These are phyloP conservation scores for Hypoxylon sp. DNA, from an alignment of 2,329 filamentous ascomycete genomes.

Conservation along the genomic window DNA sequence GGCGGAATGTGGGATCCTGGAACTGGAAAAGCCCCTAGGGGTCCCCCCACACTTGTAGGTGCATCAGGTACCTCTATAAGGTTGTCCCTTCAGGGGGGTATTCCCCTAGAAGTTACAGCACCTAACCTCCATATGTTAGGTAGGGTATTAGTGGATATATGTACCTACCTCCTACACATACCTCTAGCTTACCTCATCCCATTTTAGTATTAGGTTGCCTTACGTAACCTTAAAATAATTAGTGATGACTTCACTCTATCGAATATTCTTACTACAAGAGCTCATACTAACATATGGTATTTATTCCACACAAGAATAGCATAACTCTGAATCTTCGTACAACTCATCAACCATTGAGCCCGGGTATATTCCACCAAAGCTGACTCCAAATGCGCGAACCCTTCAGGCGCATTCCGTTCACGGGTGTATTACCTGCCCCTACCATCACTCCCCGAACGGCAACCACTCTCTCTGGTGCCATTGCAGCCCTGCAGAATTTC, in stretches of 20 bases:
- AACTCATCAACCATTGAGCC: conserved; percentile 27
- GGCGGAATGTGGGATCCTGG: conserved; percentile 23
- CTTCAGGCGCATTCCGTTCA: conserved; percentile 92
- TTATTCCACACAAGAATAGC: background rate
- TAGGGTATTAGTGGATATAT: too few relatives aligned
- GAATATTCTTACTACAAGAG: conserved; percentile 19
- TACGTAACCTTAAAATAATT: conserved; percentile 3
- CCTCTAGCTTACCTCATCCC: conserved; percentile 25
- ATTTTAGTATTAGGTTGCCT: background rate
- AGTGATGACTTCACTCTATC: conserved; percentile 38
- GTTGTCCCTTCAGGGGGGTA: background rate
- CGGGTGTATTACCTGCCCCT: conserved; percentile 82
- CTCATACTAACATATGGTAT: background rate
- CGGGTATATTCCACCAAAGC: conserved; percentile 23
- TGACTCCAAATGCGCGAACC: conserved; percentile 72
- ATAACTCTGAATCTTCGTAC: background rate
- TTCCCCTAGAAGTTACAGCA: too few relatives aligned
- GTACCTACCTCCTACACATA: too few relatives aligned
- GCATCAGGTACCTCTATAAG: too few relatives aligned
- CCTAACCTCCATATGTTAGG: too few relatives aligned
- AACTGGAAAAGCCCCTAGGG: conserved; percentile 28
- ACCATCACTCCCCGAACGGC: conserved; percentile 81
- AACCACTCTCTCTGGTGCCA: conserved; percentile 77
- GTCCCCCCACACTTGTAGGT: conserved; percentile 17
- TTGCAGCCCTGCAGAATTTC: conserved; percentile 83